Conservation (phyloP, 1,284 basidiomycete species). For the Ganoderma multipileum region DNA sequence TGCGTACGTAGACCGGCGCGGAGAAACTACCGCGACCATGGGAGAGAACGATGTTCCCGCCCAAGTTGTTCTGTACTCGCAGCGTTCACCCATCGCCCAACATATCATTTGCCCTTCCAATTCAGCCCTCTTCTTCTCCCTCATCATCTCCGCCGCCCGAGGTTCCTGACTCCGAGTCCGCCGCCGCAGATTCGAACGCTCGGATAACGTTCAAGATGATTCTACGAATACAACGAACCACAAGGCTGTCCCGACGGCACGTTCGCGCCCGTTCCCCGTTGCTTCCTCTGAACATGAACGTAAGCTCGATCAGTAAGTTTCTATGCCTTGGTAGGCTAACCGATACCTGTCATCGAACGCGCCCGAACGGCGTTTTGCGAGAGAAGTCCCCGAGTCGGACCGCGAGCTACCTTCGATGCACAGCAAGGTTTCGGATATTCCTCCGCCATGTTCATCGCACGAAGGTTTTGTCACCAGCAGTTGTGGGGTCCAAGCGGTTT, state of each 20-base stretch:
- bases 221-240: not conserved
- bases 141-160: constrained; percentile 2
- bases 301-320: not conserved
- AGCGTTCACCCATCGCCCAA: not conserved
- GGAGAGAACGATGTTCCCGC: constrained; percentile 1
- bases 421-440: not conserved
- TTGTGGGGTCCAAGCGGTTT: not conserved
- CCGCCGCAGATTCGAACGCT: not conserved
- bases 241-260: not conserved
- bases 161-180: not conserved
- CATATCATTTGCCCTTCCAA: not conserved
- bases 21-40: constrained; percentile 5
- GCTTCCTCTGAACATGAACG: not conserved
- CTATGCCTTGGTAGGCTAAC: not conserved
- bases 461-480: not conserved
- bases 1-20: not conserved
- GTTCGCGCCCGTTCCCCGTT: not conserved
- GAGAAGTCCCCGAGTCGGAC: not conserved
- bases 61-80: not conserved
- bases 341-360: not conserved
- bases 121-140: constrained; percentile 1
- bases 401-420: not conserved
- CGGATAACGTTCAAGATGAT: not conserved
- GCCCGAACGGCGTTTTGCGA: not conserved
- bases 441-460: not conserved